A percentile compares a stretch with the other conserved stretches of the same genome.
Evolutionary conservation across 1,139 yeast genomes (phyloP).

Genomic region (Saccharomyces hybrid): DNA sequence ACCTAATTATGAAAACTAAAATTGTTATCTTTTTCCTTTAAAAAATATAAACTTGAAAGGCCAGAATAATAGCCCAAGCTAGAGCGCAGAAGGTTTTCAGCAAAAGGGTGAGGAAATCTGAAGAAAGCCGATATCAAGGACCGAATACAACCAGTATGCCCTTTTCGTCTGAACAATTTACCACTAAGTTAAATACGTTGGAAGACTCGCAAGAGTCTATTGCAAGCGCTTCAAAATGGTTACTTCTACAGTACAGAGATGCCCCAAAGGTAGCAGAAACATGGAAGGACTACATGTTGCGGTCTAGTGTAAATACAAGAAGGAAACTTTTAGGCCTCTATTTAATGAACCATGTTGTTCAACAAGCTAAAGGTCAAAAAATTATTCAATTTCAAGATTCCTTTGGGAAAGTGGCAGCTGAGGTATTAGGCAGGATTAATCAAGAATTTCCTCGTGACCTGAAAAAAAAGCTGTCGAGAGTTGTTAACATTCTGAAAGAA

Average conservation of each 20-base stretch:
- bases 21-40: background rate
- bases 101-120: background rate
- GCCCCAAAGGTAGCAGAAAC: slow-evolving; percentile 51
- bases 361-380: slow-evolving; percentile 64
- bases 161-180: slow-evolving; percentile 41
- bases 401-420: slow-evolving; percentile 45
- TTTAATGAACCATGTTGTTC: slow-evolving; percentile 77
- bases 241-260: slow-evolving; percentile 66
- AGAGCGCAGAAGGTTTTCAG: background rate
- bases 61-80: background rate
- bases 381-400: slow-evolving; percentile 54
- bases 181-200: slow-evolving; percentile 49
- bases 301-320: slow-evolving; percentile 32
- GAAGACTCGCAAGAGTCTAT: slow-evolving; percentile 85
- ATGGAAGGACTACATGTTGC: slow-evolving; percentile 44
- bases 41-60: background rate
- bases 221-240: slow-evolving; percentile 82
- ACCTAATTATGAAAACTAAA: background rate
- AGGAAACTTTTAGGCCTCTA: slow-evolving; percentile 60
- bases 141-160: slow-evolving; percentile 2
- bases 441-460: slow-evolving; percentile 30
- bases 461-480: slow-evolving; percentile 54
- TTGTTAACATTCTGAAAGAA: slow-evolving; percentile 71
- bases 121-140: background rate
- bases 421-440: slow-evolving; percentile 27